Evolutionary conservation across 768 basidiomycete genomes (phyloP).

Genomic region (Rhodotorula graminis): DNA sequence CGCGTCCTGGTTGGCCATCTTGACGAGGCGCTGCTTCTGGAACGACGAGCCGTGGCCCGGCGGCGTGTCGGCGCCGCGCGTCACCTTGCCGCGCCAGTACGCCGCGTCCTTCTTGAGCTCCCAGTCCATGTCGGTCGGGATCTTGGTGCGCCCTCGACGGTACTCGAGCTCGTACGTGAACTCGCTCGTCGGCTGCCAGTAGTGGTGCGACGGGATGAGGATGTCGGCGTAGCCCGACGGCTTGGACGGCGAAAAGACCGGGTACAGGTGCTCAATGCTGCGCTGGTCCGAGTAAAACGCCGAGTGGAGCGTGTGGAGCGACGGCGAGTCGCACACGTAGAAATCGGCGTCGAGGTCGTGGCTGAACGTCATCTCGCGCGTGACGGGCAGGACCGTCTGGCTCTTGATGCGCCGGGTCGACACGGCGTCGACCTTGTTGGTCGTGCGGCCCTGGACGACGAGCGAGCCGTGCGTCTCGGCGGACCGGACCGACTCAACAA

Average conservation of each 20-base stretch:
- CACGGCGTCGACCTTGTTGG: constrained; percentile 39
- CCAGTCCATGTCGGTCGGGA: constrained; percentile 79
- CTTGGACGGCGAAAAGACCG: constrained; percentile 88
- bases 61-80: constrained; percentile 57
- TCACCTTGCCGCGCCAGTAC: constrained; percentile 94
- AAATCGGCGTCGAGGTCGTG: constrained; percentile 59
- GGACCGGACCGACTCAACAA: constrained; percentile 69
- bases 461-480: constrained; percentile 43
- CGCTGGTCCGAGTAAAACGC: constrained; percentile 98
- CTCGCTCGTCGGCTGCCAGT: constrained; percentile 54
- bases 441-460: constrained; percentile 35
- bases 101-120: constrained; percentile 74
- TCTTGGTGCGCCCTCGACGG: constrained; percentile 42
- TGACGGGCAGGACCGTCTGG: constrained; percentile 33
- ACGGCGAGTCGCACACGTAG: constrained; percentile 75
- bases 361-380: constrained; percentile 62
- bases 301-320: constrained; percentile 80
- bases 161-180: constrained; percentile 43
- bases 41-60: constrained; percentile 40
- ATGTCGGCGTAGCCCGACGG: constrained; percentile 82
- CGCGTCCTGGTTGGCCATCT: constrained; percentile 39
- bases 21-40: constrained; percentile 45
- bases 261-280: constrained; percentile 78
- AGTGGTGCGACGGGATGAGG: constrained; percentile 92
- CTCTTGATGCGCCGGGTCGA: constrained; percentile 42